Evolutionary conservation across 768 basidiomycete genomes (phyloP), one percentile per base, ranked within the genome.

Genomic region (Naganishia onofrii): DNA sequence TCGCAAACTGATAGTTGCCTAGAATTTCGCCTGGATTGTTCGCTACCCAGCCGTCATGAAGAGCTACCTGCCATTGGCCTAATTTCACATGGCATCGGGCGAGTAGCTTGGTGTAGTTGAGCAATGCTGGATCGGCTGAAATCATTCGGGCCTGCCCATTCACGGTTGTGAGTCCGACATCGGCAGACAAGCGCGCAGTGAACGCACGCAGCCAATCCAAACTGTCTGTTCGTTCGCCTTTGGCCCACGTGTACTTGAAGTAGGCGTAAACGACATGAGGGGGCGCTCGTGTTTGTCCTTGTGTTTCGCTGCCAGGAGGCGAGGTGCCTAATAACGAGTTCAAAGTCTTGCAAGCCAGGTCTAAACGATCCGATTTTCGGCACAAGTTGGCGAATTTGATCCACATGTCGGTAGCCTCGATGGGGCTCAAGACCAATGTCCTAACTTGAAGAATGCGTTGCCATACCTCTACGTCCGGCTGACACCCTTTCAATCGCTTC

Each of bases 391-490:
- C 92, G 77, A 99, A 97, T 82, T 96, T 93, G 82, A 99, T 96
- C 93, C 94, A 98, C 88, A 96, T 97, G 55, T 90, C 87, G 53
- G 91, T 92, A 78, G 97, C 93, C 72, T 96, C 93, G 73, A 91
- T 91, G 0, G 96, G 95, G 53, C 87, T 90, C 31, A 97, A 84
- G 26, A 99, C 93, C 65, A 98, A 85, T 0, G 94, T 92, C 66
- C 96, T 87, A 58, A 99, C 93, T 84, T 97, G 95, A 10, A 99
- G 84, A 66, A 98, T 91, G 23, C 95, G 88, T 79, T 98, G 96
- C 96, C 96, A 99, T 5, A 96, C 93, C 81, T 99, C 96, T 38
- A 98, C 95, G 76, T 98, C 96, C 28, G 92, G 92, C 77, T 98
- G 93, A 81, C 94, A 97, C 1, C 93, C 96, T 83, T 92, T 89